Conservation (phyloP, 441 rosid species). For the Gossypium laxum region DNA sequence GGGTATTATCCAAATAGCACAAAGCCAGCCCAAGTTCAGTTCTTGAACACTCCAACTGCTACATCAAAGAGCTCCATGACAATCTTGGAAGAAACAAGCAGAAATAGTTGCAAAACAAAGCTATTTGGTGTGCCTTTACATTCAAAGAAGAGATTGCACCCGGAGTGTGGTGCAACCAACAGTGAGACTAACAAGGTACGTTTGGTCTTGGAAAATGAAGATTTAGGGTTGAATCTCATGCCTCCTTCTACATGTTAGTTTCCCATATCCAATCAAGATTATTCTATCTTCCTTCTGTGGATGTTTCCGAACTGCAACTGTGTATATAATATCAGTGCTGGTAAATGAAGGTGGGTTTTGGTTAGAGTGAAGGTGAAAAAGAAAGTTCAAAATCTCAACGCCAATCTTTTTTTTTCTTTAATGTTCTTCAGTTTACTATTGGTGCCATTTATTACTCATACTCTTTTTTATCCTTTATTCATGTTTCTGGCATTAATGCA, state of each 20-base stretch:
- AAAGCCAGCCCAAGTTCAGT: constrained; percentile 32
- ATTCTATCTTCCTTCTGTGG: constrained; percentile 9
- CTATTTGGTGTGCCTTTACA: constrained; percentile 71
- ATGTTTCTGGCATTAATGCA: constrained; percentile 29
- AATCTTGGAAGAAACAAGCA: constrained; percentile 39
- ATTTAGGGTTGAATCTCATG: constrained; percentile 79
- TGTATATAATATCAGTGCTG: constrained; percentile 18
- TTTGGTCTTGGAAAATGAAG: constrained; percentile 57
- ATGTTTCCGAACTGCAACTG: constrained; percentile 12
- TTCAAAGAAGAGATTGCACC: constrained; percentile 68
- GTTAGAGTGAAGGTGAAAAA: constrained; percentile 21
- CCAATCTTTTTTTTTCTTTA: constrained; percentile 8
- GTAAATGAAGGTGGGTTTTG: constrained; percentile 22
- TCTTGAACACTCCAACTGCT: constrained; percentile 21
- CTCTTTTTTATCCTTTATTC: constrained; percentile 13
- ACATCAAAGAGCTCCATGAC: constrained; percentile 28
- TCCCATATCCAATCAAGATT: constrained; percentile 9
- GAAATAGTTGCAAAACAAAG: constrained; percentile 41
- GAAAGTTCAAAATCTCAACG: constrained; percentile 11
- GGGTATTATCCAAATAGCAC: constrained; percentile 24
- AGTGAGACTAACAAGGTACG: constrained; percentile 51
- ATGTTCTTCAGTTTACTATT: constrained; percentile 20
- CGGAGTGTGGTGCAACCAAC: constrained; percentile 26
- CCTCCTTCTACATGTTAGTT: constrained; percentile 45
- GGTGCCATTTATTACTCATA: constrained; percentile 25